Percentiles rank a stretch among this genome's conserved stretches.
These are phyloP conservation scores for Coemansia sp. DNA, from an alignment of 192 early-diverging fungal genomes.

Conservation along the genomic window DNA sequence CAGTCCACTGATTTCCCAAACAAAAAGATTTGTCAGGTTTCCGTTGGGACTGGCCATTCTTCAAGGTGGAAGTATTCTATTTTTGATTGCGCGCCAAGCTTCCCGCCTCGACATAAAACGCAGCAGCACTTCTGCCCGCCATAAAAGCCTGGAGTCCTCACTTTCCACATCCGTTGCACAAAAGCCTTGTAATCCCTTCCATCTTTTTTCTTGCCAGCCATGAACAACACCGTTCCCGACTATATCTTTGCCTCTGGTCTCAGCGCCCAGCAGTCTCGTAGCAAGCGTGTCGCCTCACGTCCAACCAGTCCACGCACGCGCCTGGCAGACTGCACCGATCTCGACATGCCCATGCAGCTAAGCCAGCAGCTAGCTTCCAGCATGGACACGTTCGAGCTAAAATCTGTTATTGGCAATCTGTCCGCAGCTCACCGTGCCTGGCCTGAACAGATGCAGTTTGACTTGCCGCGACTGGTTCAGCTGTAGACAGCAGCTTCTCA, in stretches of 20 bases:
- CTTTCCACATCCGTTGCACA: neutral
- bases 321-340: slow-evolving; percentile 2
- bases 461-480: slow-evolving; percentile 45
- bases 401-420: slow-evolving; percentile 36
- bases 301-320: slow-evolving; percentile 20
- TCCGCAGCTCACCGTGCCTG: slow-evolving; percentile 35
- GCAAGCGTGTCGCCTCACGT: slow-evolving; percentile 22
- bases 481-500: slow-evolving; percentile 10
- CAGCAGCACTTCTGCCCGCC: neutral
- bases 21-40: too few species aligned
- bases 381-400: slow-evolving; percentile 28
- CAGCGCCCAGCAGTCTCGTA: slow-evolving; percentile 47
- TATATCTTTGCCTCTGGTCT: slow-evolving; percentile 48
- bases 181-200: neutral
- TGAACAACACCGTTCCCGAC: slow-evolving; percentile 41
- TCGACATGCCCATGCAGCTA: slow-evolving; percentile 9
- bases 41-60: too few species aligned
- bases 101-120: neutral
- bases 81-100: neutral
- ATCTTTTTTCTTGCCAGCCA: neutral
- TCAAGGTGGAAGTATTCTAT: neutral
- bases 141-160: neutral
- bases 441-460: slow-evolving; percentile 46
- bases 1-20: neutral
- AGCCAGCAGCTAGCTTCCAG: slow-evolving; percentile 5